phyloP scores from a whole-genome alignment of 106 monocot species.

The Gastrodia elata region DNA sequence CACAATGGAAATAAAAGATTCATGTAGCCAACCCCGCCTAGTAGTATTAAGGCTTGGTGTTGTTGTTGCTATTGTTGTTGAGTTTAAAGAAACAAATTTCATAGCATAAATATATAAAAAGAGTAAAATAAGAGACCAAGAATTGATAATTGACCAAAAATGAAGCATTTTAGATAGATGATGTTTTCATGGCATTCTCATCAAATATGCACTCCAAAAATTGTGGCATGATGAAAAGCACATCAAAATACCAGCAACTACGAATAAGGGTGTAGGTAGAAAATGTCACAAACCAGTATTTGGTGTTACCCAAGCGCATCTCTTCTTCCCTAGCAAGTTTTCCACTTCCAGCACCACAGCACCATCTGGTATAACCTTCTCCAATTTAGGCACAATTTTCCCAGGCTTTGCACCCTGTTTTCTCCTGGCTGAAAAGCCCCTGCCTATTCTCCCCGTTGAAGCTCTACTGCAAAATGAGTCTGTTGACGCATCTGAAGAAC shows the following conservation, averaged over 20 bases:
- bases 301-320: conserved; percentile 78
- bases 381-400: conserved; percentile 26
- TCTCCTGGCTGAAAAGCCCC: conserved; percentile 19
- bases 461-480: conserved; percentile 77
- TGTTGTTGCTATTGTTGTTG: no score
- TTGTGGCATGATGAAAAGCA: background rate
- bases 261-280: background rate
- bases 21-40: no score
- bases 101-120: no score
- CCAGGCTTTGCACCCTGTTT: conserved; percentile 28
- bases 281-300: conserved; percentile 47
- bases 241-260: background rate
- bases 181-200: background rate
- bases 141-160: no score
- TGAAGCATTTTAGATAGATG: no score
- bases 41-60: no score
- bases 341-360: conserved; percentile 18
- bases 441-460: conserved; percentile 69
- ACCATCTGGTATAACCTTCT: conserved; percentile 26
- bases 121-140: no score
- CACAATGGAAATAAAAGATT: no score
- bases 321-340: conserved; percentile 36
- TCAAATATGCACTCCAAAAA: background rate
- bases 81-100: no score
- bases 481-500: conserved; percentile 79